Evolutionary conservation across 2,329 filamentous ascomycete genomes (phyloP), one percentile per base, ranked within the genome.

Genomic region (Pestalotiopsis sp.): DNA sequence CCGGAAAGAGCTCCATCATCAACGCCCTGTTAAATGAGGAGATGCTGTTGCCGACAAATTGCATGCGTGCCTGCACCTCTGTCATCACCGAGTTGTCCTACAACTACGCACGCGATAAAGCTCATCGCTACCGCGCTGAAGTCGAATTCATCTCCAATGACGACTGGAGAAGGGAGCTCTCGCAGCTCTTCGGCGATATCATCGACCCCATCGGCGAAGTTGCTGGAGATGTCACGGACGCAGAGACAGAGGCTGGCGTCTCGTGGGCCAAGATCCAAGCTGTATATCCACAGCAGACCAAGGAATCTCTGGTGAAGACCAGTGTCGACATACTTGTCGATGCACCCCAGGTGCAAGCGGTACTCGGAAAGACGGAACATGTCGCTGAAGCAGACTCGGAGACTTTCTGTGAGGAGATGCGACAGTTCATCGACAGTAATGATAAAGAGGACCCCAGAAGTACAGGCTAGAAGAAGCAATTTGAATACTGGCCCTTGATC

Each of bases 351-450:
- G 79, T 88, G 1, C 66, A 72, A 3, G 68, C 73, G 0, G 69
- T 88, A 1, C 82, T 91, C 2, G 87, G 86, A 1, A 83, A 77
- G 0, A 84, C 78, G 0, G 80, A 78, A 27, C 73, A 71, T 0
- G 78, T 90, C 13, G 71, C 77, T 2, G 77, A 81, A 3, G 68
- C 80, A 0, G 75, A 80, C 11, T 73, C 83, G 0, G 60, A 74
- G 0, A 66, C 69, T 0, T 87, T 91, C 69, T 84, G 86, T 66
- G 73, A 78, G 0, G 74, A 79, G 1, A 72, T 90, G 1, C 83
- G 85, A 69, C 71, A 72, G 11, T 89, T 85, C 68, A 82, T 90
- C 1, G 87, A 90, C 73, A 88, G 85, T 70, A 86, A 87, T 70
- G 84, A 87, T 66, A 87, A 61, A 85, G 68, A 36, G 5, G 1